Evolutionary conservation across 2,329 filamentous ascomycete species (phyloP).

Genomic region (Talaromyces funiculosus): DNA sequence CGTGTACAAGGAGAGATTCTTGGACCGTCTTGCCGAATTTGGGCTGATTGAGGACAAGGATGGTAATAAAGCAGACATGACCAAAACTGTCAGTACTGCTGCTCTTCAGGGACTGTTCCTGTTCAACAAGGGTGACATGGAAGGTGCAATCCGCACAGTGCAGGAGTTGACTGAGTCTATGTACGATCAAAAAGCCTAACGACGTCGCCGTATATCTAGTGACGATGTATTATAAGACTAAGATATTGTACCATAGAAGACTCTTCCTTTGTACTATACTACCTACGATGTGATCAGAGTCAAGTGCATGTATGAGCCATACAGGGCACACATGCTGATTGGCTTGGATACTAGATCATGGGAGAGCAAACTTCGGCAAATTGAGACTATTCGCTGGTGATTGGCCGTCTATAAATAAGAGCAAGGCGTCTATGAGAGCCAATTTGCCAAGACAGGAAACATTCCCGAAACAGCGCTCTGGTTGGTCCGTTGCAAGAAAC

Average conservation of each 20-base stretch:
- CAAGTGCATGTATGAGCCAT: background rate
- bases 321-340: background rate
- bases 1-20: slow-evolving; percentile 60
- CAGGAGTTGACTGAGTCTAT: slow-evolving; percentile 41
- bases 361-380: background rate
- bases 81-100: slow-evolving; percentile 69
- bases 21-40: slow-evolving; percentile 62
- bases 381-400: background rate
- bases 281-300: background rate
- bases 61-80: slow-evolving; percentile 42
- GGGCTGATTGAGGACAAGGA: slow-evolving; percentile 60
- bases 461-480: background rate
- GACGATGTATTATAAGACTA: background rate
- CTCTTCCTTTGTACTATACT: background rate
- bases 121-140: slow-evolving; percentile 87
- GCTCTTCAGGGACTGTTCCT: slow-evolving; percentile 90
- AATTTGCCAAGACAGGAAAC: slow-evolving; percentile 1
- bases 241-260: background rate
- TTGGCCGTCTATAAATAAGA: slow-evolving; percentile 2
- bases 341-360: background rate
- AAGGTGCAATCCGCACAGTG: slow-evolving; percentile 77
- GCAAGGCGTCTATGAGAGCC: background rate
- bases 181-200: slow-evolving; percentile 18
- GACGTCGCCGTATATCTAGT: background rate
- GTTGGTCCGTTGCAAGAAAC: background rate